Evolutionary conservation across 1,284 basidiomycete genomes (phyloP).

Genomic region (Boletus sp.): DNA sequence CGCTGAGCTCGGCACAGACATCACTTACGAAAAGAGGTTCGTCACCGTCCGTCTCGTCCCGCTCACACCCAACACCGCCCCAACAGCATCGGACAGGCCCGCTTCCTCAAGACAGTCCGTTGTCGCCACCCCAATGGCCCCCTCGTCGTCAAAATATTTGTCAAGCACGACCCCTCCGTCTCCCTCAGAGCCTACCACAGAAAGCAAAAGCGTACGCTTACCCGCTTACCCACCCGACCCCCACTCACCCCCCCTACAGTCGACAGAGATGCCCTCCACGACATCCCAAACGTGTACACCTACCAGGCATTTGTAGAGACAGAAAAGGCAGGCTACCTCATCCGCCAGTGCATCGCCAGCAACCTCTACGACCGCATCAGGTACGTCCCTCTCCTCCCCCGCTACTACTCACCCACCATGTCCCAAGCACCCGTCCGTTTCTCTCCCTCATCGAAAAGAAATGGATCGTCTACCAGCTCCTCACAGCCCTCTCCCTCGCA

Average conservation of each 20-base stretch:
- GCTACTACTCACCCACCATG: neutral
- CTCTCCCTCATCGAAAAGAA: slow-evolving; percentile 92
- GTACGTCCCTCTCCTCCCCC: slow-evolving; percentile 44
- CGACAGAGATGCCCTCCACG: slow-evolving; percentile 81
- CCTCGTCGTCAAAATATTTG: slow-evolving; percentile 78
- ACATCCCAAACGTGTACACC: slow-evolving; percentile 86
- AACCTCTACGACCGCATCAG: slow-evolving; percentile 98
- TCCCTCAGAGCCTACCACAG: slow-evolving; percentile 62
- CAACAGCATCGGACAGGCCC: slow-evolving; percentile 79
- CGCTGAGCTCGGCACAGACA: slow-evolving; percentile 79
- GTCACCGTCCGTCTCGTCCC: slow-evolving; percentile 11
- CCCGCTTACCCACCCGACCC: fast-evolving
- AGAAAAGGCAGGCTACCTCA: slow-evolving; percentile 93
- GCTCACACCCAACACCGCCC: neutral
- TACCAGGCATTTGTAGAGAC: slow-evolving; percentile 94
- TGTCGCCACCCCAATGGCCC: slow-evolving; percentile 72
- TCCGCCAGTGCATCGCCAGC: slow-evolving; percentile 93
- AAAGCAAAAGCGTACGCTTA: slow-evolving; percentile 58
- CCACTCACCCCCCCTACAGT: slow-evolving; percentile 41
- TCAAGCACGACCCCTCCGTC: slow-evolving; percentile 71
- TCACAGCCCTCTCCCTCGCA: slow-evolving; percentile 83
- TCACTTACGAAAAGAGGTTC: slow-evolving; percentile 90
- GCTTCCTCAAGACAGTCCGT: slow-evolving; percentile 92
- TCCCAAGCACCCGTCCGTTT: slow-evolving; percentile 88
- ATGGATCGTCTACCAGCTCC: slow-evolving; percentile 96